A percentile compares a stretch with the other conserved stretches of the same genome.
These are phyloP conservation scores for Acorus gramineus DNA, from an alignment of 106 monocot species.

Conservation along the genomic window DNA sequence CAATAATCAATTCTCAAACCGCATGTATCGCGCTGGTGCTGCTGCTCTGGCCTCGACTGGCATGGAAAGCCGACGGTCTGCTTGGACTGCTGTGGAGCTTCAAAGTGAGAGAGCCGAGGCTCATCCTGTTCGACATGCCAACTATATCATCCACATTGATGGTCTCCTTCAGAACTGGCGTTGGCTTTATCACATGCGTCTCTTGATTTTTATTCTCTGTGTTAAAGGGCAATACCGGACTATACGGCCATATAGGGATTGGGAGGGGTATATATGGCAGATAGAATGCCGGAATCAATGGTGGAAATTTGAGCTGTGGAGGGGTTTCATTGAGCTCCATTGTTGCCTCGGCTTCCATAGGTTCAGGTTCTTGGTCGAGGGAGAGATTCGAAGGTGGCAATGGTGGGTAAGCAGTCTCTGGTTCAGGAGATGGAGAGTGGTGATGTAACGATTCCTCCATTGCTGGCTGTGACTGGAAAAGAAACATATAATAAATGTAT, in stretches of 20 bases:
- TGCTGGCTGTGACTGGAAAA: too few relatives aligned
- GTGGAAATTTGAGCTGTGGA: conserved; percentile 6
- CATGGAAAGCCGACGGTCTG: conserved; percentile 58
- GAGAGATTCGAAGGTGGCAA: conserved; percentile 10
- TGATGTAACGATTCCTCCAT: conserved; percentile 15
- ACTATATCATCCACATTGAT: conserved; percentile 33
- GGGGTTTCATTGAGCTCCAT: not conserved
- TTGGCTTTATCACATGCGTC: conserved; percentile 44
- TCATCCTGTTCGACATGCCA: conserved; percentile 40
- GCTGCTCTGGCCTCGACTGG: conserved; percentile 1
- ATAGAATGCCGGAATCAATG: conserved; percentile 24
- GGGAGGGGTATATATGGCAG: conserved; percentile 25
- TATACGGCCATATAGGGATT: conserved; percentile 36
- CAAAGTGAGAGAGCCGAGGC: conserved; percentile 17
- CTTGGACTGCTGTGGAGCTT: not conserved
- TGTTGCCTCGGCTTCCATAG: conserved; percentile 5
- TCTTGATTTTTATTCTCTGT: conserved; percentile 9
- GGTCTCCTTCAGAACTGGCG: conserved; percentile 34
- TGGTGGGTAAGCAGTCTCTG: conserved; percentile 11
- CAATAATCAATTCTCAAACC: conserved; percentile 9
- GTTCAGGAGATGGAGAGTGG: conserved; percentile 14
- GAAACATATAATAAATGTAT: too few relatives aligned
- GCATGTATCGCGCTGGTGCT: conserved; percentile 50
- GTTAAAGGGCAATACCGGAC: conserved; percentile 3
- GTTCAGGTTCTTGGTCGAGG: conserved; percentile 12